Percentiles rank a stretch among this genome's conserved stretches.
These are phyloP conservation scores for Epicoccum sorghinum DNA, from an alignment of 2,329 filamentous ascomycete species.

Conservation along the genomic window DNA sequence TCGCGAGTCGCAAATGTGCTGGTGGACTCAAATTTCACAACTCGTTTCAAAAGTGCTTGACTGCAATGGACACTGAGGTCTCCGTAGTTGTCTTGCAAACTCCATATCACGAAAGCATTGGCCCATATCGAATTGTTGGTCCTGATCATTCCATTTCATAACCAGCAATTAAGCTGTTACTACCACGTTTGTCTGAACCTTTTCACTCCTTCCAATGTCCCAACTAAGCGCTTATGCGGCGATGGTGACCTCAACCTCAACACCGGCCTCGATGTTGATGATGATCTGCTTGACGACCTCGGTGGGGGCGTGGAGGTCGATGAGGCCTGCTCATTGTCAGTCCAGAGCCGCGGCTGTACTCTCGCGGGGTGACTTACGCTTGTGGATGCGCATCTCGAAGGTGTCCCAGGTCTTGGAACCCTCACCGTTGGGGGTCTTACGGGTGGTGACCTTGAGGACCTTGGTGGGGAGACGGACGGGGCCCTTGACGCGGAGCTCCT, in stretches of 20 bases:
- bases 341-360: not conserved
- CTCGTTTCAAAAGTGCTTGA: too few relatives aligned
- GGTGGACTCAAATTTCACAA: too few relatives aligned
- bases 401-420: slow-evolving; percentile 99
- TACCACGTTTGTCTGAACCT: slow-evolving; percentile 32
- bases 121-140: slow-evolving; percentile 4
- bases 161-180: slow-evolving; percentile 33
- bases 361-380: slow-evolving; percentile 60
- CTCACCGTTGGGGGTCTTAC: slow-evolving; percentile 99
- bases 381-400: slow-evolving; percentile 99
- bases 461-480: slow-evolving; percentile 97
- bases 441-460: slow-evolving; percentile 94
- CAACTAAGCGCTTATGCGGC: slow-evolving; percentile 66
- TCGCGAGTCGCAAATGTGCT: too few relatives aligned
- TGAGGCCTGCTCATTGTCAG: slow-evolving; percentile 60
- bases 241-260: slow-evolving; percentile 93
- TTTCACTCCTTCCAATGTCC: slow-evolving; percentile 23
- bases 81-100: not conserved
- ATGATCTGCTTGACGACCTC: slow-evolving; percentile 98
- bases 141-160: slow-evolving; percentile 33
- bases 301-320: slow-evolving; percentile 97
- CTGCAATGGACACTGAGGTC: too few relatives aligned
- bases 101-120: not conserved
- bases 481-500: slow-evolving; percentile 98
- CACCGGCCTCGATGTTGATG: slow-evolving; percentile 93